Base-by-base conservation (phyloP, 805 yeast genomes). In the Kodamaea kaohsiungensis region DNA sequence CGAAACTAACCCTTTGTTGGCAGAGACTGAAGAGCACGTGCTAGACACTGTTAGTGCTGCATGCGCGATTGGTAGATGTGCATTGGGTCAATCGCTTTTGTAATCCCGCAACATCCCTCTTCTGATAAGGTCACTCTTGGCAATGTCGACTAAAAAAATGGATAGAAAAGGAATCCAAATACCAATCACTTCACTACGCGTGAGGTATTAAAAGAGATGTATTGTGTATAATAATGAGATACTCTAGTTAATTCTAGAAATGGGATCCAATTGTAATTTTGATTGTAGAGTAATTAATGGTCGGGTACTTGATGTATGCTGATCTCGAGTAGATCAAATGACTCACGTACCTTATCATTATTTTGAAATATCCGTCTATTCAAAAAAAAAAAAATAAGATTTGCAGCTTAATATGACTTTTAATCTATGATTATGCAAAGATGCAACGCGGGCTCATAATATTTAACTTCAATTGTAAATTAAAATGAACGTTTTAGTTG, bases 1-100 rank as follows among this genome's bases (percentile, higher is more conserved):
- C 25, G 99, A 93, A 73, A 89, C 92, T 59, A 93, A 93, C 73
- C 98, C 99, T 46, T 81, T 83, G 50, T 80, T 95, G 59, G 98
- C 93, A 7, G 83, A 82, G n/a, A 79, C 82, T 57, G 95, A 89
- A 58, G 72, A 76, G 48, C 92, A 90, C 63, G 85, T 89, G 15
- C 71, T 85, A 49, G 96, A 91, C 66, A 95, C 99, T 3, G 88
- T 93, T 37, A 82, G 88, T 56, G 88, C 96, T 7, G 98, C 97
- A 9, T 82, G 93, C 64, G 92, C 97, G 18, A 82, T 93, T 55
- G 93, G 93, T 52, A 84, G 96, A 70, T 91, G 98, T 77, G 97
- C 98, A 1, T 72, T 95, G 61, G 99, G 99, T 54, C 97, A 95
- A 69, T 88, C 97, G 2, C 73, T 93, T 53, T 72, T 88, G 59